Conservation (phyloP, 1,284 basidiomycete genomes). For the Leccinum subrobustum region DNA sequence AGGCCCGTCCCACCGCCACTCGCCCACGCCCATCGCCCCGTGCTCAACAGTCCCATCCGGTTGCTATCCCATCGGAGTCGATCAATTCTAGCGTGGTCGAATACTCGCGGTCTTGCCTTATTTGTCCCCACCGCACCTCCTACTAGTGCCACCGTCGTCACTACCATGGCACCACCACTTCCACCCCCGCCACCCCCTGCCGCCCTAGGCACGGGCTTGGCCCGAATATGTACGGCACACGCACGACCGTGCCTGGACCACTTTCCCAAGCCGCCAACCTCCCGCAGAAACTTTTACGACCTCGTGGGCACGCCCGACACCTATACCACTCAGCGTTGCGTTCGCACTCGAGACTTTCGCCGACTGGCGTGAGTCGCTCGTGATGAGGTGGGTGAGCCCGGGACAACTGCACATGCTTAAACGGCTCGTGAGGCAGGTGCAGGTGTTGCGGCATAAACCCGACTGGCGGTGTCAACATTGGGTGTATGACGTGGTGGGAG, state of each 20-base stretch:
- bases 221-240: neutral
- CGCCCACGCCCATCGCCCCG: conserved; percentile 1
- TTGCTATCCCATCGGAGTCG: conserved; percentile 27
- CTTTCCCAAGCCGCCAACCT: neutral
- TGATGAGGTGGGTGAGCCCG: conserved; percentile 23
- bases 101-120: conserved; percentile 10
- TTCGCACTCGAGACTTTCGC: conserved; percentile 10
- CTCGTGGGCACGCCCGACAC: conserved; percentile 26
- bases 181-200: neutral
- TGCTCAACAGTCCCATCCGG: conserved; percentile 20
- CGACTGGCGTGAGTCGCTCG: conserved; percentile 25
- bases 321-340: conserved; percentile 10
- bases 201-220: neutral
- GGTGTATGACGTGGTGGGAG: conserved; percentile 24
- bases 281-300: conserved; percentile 28
- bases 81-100: conserved; percentile 30
- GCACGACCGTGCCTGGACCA: neutral
- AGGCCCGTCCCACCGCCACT: neutral
- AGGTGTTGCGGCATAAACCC: conserved; percentile 13
- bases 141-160: neutral
- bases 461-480: conserved; percentile 31
- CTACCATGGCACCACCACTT: neutral
- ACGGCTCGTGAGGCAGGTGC: conserved; percentile 5
- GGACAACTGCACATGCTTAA: conserved; percentile 21
- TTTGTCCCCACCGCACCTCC: conserved; percentile 25